Percentiles rank a stretch among this genome's conserved stretches.
Conservation (phyloP, 805 yeast species). For the Myxozyma geophila region DNA sequence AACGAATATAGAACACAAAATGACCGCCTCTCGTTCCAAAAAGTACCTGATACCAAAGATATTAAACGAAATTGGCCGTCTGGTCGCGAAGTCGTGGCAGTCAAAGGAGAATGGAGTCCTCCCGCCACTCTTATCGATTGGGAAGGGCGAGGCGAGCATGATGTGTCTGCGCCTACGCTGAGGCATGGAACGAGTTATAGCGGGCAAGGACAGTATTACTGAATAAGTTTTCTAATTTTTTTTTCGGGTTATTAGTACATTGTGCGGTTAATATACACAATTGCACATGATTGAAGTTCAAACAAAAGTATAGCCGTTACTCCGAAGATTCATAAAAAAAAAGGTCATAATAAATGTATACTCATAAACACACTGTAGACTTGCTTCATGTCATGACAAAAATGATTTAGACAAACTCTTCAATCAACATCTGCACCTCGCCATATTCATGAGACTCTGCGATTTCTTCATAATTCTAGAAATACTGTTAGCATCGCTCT, state of each 20-base stretch:
- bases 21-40: slow-evolving; percentile 43
- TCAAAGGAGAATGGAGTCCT: slow-evolving; percentile 41
- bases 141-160: slow-evolving; percentile 17
- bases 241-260: not conserved
- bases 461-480: slow-evolving; percentile 68
- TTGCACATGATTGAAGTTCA: not conserved
- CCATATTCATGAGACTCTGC: slow-evolving; percentile 78
- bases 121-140: slow-evolving; percentile 29
- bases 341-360: not conserved
- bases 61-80: slow-evolving; percentile 44
- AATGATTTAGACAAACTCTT: slow-evolving; percentile 25
- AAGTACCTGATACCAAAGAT: slow-evolving; percentile 41
- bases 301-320: not conserved
- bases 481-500: too few relatives aligned
- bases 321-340: not conserved
- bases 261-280: not conserved
- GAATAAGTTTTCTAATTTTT: not conserved
- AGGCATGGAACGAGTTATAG: slow-evolving; percentile 12
- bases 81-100: slow-evolving; percentile 43
- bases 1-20: slow-evolving; percentile 41
- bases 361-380: not conserved
- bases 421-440: slow-evolving; percentile 36
- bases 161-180: not conserved
- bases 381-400: not conserved
- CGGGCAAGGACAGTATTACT: slow-evolving; percentile 34